Evolutionary conservation across 331 rosid species (phyloP).

Genomic region (Spiraea crenata): DNA sequence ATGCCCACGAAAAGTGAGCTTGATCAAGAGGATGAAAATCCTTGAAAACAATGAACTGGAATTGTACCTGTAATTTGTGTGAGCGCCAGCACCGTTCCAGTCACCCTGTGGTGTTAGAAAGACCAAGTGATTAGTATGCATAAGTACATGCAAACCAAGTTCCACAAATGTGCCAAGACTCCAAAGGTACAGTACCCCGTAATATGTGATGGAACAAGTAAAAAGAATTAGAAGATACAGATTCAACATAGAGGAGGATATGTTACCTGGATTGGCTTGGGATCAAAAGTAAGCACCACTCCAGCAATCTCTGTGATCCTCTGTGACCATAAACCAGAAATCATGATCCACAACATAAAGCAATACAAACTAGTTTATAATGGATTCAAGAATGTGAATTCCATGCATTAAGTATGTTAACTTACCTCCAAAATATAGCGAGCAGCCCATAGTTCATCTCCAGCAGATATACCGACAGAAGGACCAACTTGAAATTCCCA

Average conservation of each 20-base stretch:
- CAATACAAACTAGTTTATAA: background rate
- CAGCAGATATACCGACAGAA: slow-evolving; percentile 75
- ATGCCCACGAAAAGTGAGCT: background rate
- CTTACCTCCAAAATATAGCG: slow-evolving; percentile 89
- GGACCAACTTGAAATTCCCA: slow-evolving; percentile 99
- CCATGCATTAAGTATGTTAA: background rate
- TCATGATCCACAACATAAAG: background rate
- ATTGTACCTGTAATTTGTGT: slow-evolving; percentile 81
- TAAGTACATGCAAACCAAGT: background rate
- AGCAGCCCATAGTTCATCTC: slow-evolving; percentile 85
- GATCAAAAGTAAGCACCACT: slow-evolving; percentile 74
- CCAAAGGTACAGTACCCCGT: background rate
- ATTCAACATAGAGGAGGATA: background rate
- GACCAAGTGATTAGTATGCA: background rate
- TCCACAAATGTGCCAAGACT: background rate
- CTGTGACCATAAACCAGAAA: slow-evolving; percentile 34
- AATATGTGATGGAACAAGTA: background rate
- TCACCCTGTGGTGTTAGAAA: slow-evolving; percentile 53
- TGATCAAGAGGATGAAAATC: background rate
- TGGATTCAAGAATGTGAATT: background rate
- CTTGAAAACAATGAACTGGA: background rate
- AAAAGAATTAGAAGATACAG: background rate
- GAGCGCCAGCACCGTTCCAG: slow-evolving; percentile 99
- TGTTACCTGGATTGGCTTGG: slow-evolving; percentile 76
- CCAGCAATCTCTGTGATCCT: slow-evolving; percentile 92